Evolutionary conservation across 1,284 basidiomycete genomes (phyloP), one percentile per base, ranked within the genome.

Genomic region (Coniophora puteana): DNA sequence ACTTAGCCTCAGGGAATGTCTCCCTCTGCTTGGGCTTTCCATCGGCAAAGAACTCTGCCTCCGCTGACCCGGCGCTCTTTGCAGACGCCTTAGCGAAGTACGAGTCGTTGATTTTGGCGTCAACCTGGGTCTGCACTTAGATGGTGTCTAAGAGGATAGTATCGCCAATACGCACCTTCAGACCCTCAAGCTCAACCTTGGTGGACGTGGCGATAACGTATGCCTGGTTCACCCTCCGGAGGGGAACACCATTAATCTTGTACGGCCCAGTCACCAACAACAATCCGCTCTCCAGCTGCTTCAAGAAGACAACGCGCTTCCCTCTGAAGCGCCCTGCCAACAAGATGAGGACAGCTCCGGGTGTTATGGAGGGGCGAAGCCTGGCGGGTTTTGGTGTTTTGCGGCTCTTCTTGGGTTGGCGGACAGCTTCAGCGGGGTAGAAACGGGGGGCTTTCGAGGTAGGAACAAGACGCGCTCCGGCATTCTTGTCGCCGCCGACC

Each of bases 151-250:
- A 29, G 18, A 35, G 34, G 20, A 4, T 36, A 34, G 23, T 30
- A 45, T 11, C 41, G 14, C 25, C 40, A 37, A 26, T 26, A 53
- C 40, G 50, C 53, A 91, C 91, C 71, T 81, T 79, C 65, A 92
- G 75, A 53, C 73, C 78, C 35, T 75, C 76, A 51, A 99, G 69
- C 57, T 97, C 90, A 58, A 99, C 71, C 74, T 90, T 94, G 62
- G 96, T 98, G 50, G 93, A 93, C 50, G 96, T 99, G 50, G 95
- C 93, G 62, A 99, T 98, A 50, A 96, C 94, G 69, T 99, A 99
- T 45, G 96, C 93, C 78, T 98, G 95, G 78, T 95, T 96, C 51
- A 99, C 94, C 67, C 96, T 83, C 66, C 95, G 83, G 64, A 99
- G 78, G 57, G 96, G 96, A 33, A 99, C 96, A 68, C 96, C 96